A percentile compares a stretch with the other conserved stretches of the same genome.
phyloP scores from a whole-genome alignment of 345 rosid species.

The Brassica cretica region DNA sequence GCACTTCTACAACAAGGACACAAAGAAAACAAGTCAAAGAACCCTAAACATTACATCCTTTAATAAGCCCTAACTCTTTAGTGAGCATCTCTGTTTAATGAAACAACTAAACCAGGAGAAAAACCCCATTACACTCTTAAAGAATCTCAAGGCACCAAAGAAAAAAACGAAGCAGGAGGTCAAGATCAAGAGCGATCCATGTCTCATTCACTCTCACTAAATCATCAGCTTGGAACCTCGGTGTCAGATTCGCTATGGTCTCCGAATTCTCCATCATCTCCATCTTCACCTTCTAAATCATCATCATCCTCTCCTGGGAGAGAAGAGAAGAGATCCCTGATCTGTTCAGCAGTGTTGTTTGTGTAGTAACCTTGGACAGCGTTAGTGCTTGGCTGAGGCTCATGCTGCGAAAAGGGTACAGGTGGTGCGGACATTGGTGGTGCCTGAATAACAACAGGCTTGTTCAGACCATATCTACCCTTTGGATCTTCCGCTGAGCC shows the following conservation, averaged over 20 bases:
- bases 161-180: neutral
- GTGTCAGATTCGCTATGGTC: conserved; percentile 56
- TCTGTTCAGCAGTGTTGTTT: conserved; percentile 37
- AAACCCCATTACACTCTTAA: conserved; percentile 24
- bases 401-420: conserved; percentile 35
- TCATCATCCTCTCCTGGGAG: conserved; percentile 32
- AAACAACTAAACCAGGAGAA: conserved; percentile 15
- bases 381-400: conserved; percentile 29
- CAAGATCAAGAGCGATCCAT: conserved; percentile 10
- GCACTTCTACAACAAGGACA: conserved; percentile 20
- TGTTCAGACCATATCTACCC: conserved; percentile 24
- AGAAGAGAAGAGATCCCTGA: conserved; percentile 39
- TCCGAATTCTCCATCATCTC: conserved; percentile 50
- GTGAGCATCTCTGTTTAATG: conserved; percentile 21
- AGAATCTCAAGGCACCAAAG: conserved; percentile 9
- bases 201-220: neutral
- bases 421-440: conserved; percentile 29
- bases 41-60: conserved; percentile 30
- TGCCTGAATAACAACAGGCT: conserved; percentile 35
- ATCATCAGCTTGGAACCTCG: conserved; percentile 51
- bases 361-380: conserved; percentile 22
- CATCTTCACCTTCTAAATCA: conserved; percentile 37
- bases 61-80: conserved; percentile 25
- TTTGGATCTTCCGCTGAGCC: conserved; percentile 32
- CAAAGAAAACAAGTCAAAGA: conserved; percentile 22